phyloP scores from a whole-genome alignment of 2,329 filamentous ascomycete genomes.

The Aspergillus phoenicis region DNA sequence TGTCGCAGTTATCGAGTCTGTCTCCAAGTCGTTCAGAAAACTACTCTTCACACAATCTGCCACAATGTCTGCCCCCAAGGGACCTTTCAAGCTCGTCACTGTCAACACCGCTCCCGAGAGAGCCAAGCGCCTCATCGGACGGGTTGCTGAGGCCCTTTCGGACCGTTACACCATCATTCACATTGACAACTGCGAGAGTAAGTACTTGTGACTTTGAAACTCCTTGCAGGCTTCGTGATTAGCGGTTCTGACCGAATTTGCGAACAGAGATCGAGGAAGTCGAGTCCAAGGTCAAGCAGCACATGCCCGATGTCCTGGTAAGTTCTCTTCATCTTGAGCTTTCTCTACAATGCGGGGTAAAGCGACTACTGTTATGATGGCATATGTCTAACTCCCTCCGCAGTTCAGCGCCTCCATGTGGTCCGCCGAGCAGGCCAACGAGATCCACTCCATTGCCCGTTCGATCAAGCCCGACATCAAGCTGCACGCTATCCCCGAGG shows the following conservation, averaged over 20 bases:
- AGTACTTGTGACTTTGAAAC: constrained; percentile 23
- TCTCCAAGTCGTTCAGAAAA: neutral
- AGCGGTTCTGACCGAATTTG: constrained; percentile 5
- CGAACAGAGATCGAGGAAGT: constrained; percentile 56
- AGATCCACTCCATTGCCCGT: constrained; percentile 42
- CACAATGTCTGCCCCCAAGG: constrained; percentile 46
- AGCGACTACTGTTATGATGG: neutral
- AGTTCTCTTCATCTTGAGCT: constrained; percentile 14
- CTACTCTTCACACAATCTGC: neutral
- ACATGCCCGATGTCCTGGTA: constrained; percentile 60
- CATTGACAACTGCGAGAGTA: constrained; percentile 64
- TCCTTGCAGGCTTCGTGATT: neutral
- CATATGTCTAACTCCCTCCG: constrained; percentile 12
- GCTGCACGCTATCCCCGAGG: constrained; percentile 46
- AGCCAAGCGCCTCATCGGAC: constrained; percentile 64
- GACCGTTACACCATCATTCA: constrained; percentile 66
- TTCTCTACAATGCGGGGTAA: neutral
- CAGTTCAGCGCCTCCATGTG: constrained; percentile 67
- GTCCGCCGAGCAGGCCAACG: constrained; percentile 45
- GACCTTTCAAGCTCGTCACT: constrained; percentile 66
- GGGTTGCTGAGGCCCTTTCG: constrained; percentile 62
- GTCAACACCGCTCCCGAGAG: constrained; percentile 70
- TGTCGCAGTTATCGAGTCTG: neutral
- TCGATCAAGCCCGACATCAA: constrained; percentile 44
- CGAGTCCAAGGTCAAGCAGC: constrained; percentile 53